Evolutionary conservation across 139 green algal species (phyloP).

Genomic region (Coccomyxa sp.): DNA sequence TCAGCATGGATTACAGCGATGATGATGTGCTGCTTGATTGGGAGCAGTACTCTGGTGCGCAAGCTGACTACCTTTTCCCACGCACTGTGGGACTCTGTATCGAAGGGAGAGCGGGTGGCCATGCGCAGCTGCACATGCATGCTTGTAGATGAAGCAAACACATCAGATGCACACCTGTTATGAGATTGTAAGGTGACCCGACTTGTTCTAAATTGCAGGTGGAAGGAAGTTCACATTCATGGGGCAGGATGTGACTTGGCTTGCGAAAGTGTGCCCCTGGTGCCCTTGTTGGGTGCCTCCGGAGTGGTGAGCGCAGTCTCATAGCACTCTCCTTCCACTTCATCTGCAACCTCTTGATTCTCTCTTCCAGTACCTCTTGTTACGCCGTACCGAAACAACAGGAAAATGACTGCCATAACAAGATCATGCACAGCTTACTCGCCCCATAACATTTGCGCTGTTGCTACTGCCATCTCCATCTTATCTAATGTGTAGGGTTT

Average conservation of each 20-base stretch:
- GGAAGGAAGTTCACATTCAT: slow-evolving; percentile 27
- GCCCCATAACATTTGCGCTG: too few species aligned
- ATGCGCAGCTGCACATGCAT: background rate
- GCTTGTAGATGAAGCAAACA: background rate
- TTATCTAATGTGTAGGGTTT: too few species aligned
- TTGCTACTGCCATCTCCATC: too few species aligned
- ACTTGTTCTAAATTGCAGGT: background rate
- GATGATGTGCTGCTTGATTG: slow-evolving; percentile 58
- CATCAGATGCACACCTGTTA: background rate
- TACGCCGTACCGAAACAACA: too few species aligned
- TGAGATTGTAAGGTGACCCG: background rate
- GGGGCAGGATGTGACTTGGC: slow-evolving; percentile 25
- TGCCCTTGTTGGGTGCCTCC: slow-evolving; percentile 14
- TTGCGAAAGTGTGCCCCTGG: slow-evolving; percentile 10
- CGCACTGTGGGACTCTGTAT: background rate
- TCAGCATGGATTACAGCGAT: slow-evolving; percentile 43
- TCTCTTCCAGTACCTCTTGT: too few species aligned
- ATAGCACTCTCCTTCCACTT: too few species aligned
- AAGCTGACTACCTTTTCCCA: too few species aligned
- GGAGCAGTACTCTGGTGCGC: slow-evolving; percentile 40
- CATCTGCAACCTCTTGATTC: too few species aligned
- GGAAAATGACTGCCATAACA: too few species aligned
- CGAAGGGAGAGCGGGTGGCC: background rate
- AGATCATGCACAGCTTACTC: too few species aligned
- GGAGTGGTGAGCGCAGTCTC: slow-evolving; percentile 9